Base-by-base conservation (phyloP, 345 rosid species). In the Melastoma malabathricum region DNA sequence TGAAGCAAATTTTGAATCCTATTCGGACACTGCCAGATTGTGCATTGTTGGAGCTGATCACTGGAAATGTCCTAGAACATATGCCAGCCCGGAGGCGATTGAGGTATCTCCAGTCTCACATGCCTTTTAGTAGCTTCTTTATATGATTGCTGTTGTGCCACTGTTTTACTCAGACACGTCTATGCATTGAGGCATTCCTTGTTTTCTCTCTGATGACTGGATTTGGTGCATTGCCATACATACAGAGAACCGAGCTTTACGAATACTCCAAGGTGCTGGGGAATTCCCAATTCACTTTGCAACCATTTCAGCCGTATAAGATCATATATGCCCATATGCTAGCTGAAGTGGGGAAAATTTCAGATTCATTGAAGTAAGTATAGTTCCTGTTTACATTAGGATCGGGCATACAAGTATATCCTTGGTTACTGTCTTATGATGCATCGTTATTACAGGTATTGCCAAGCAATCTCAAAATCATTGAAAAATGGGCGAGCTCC, bases 241-340 rank as follows among this genome's bases (percentile, higher is more conserved):
- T 9, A 60, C 92, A 92, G 99, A 85, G 99, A 73, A 93, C 99
- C 0, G 99, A 93, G 73, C 68, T 93, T 22, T 88, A 83, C 63
- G 99, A 93, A 72, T 93, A 93, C 62, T 79, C 99, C 3, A 93
- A 81, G 80, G 78, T 83, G 64, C 81, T 83, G 43, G 99, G 99
- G 50, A 93, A 93, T 74, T 76, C 99, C 72, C 99, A 93, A 75
- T 88, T 71, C 65, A 72, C 71, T 57, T 65, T 93, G 70, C 76
- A 70, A 49, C 89, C 95, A 12, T 84, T 93, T 81, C 99, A 88
- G 71, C 97, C 97, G 16, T 93, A 93, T 60, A 93, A 93, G 72
- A 61, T 93, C 63, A 52, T 93, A 53, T 93, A 93, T 70, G 99
- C 99, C 15, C 65, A 79, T 74, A 93, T 93, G 99, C 79, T 93